phyloP scores from a whole-genome alignment of 768 basidiomycete species.

The Clavaria fumosa region DNA sequence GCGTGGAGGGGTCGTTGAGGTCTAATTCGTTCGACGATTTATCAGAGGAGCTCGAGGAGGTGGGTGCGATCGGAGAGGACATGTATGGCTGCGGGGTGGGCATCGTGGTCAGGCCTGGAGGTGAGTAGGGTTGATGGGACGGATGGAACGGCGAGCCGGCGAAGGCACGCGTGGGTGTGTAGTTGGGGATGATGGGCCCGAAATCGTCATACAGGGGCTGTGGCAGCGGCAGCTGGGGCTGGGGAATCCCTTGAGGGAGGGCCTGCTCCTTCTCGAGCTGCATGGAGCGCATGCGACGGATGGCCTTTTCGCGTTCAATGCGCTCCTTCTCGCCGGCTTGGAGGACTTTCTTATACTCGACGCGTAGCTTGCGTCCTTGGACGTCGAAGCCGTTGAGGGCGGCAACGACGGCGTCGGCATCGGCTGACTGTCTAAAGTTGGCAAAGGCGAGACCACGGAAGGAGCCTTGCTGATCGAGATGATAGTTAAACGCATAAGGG shows the following conservation, averaged over 20 bases:
- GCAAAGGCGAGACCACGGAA: constrained; percentile 98
- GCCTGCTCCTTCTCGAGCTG: constrained; percentile 83
- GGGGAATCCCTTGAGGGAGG: too few species aligned
- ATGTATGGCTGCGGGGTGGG: constrained; percentile 27
- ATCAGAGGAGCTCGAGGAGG: constrained; percentile 55
- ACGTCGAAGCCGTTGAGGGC: constrained; percentile 95
- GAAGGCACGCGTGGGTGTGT: constrained; percentile 61
- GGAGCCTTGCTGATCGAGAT: constrained; percentile 88
- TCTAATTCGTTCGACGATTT: constrained; percentile 63
- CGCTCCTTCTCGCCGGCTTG: constrained; percentile 98
- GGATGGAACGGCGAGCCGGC: constrained; percentile 43
- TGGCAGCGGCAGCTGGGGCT: too few species aligned
- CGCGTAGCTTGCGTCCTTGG: constrained; percentile 90
- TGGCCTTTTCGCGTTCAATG: constrained; percentile 96
- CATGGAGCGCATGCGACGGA: constrained; percentile 95
- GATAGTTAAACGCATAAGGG: constrained; percentile 99
- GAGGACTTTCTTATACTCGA: constrained; percentile 99
- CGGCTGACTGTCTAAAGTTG: constrained; percentile 83
- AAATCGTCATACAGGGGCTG: constrained; percentile 60
- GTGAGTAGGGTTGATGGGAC: constrained; percentile 41
- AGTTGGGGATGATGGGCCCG: constrained; percentile 44
- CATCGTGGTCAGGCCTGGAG: constrained; percentile 41
- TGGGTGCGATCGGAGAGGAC: constrained; percentile 31
- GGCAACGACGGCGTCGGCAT: constrained; percentile 91
- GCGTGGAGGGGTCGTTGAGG: constrained; percentile 85